Evolutionary conservation across 495 filamentous ascomycete species (phyloP).

Genomic region (Lineolata rhizophorae): DNA sequence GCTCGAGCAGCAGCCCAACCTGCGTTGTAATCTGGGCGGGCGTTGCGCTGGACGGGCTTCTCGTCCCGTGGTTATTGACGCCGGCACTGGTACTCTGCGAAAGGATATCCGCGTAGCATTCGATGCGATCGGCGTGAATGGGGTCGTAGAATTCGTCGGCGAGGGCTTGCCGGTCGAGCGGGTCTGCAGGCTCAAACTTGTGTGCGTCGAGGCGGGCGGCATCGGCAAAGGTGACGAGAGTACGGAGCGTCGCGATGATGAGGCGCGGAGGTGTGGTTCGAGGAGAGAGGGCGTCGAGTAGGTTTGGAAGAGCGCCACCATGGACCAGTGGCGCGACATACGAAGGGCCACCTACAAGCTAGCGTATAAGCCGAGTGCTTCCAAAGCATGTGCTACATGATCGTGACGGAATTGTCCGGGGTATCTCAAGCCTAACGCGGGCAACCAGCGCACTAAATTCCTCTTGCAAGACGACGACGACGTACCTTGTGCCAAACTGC

Average conservation of each 20-base stretch:
- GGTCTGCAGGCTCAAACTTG: slow-evolving; percentile 24
- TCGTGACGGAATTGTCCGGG: too few species aligned
- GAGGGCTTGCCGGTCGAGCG: slow-evolving; percentile 37
- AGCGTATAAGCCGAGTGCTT: background rate
- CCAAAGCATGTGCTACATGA: too few species aligned
- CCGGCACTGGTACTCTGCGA: slow-evolving; percentile 25
- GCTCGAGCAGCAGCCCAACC: slow-evolving; percentile 38
- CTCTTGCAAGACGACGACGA: slow-evolving; percentile 2
- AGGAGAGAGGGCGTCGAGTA: slow-evolving; percentile 47
- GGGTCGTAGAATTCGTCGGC: slow-evolving; percentile 25
- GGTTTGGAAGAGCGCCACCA: slow-evolving; percentile 36
- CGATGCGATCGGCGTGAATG: too few species aligned
- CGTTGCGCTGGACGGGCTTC: too few species aligned
- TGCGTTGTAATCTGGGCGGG: slow-evolving; percentile 37
- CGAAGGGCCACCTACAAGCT: slow-evolving; percentile 44
- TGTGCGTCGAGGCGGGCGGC: slow-evolving; percentile 24
- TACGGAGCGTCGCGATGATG: slow-evolving; percentile 48
- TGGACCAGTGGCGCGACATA: slow-evolving; percentile 56
- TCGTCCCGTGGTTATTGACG: too few species aligned
- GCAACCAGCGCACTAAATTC: background rate
- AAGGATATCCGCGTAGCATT: slow-evolving; percentile 40
- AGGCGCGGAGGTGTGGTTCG: slow-evolving; percentile 39
- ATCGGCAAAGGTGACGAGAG: slow-evolving; percentile 50
- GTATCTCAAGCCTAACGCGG: too few species aligned
- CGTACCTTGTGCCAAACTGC: slow-evolving; percentile 67